phyloP scores from a whole-genome alignment of 2,329 filamentous ascomycete genomes.

The Fusarium metavorans region DNA sequence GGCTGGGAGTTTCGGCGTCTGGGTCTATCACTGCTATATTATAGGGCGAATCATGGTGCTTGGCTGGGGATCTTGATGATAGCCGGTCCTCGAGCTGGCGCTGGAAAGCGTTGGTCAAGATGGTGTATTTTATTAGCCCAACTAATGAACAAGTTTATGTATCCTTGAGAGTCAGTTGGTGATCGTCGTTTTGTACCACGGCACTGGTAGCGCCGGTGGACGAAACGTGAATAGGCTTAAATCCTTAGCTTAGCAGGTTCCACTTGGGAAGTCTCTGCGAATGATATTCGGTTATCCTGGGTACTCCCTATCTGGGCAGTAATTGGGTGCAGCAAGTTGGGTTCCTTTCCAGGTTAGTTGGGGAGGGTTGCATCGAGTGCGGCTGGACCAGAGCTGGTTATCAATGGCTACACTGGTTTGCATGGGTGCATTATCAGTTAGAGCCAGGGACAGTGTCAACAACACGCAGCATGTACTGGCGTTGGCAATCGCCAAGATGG shows the following conservation, averaged over 20 bases:
- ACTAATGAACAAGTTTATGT: slow-evolving; percentile 12
- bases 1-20: slow-evolving; percentile 36
- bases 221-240: not conserved
- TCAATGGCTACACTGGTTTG: not conserved
- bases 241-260: not conserved
- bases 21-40: slow-evolving; percentile 18
- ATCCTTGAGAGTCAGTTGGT: not conserved
- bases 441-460: not conserved
- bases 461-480: not conserved
- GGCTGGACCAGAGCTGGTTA: not conserved
- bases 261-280: not conserved
- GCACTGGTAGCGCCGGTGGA: not conserved
- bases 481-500: not conserved
- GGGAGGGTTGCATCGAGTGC: not conserved
- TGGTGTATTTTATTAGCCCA: slow-evolving; percentile 23
- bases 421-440: not conserved
- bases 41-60: slow-evolving; percentile 8
- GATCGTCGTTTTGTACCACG: not conserved
- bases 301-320: not conserved
- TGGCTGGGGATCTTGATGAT: slow-evolving; percentile 4
- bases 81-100: not conserved
- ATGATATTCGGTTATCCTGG: not conserved
- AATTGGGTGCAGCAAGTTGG: not conserved
- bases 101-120: slow-evolving; percentile 5
- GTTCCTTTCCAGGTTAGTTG: not conserved